Conservation (phyloP, 1,284 basidiomycete species). For the Ganoderma boninense region DNA sequence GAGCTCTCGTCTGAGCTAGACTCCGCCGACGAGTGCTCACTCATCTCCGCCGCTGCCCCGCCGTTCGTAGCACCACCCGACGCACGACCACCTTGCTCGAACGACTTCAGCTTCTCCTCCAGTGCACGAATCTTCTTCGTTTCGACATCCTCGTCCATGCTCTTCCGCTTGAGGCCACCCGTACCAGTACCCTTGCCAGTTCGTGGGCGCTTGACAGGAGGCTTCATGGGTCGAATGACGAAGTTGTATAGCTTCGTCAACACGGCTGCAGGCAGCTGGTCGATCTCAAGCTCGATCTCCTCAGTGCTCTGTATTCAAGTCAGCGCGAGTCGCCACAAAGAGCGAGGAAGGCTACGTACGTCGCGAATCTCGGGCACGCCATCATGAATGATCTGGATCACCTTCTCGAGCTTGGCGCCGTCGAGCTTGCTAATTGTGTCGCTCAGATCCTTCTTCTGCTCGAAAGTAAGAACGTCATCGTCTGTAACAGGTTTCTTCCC, state of each 20-base stretch:
- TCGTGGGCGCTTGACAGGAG: slow-evolving; percentile 68
- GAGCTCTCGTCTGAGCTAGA: slow-evolving; percentile 80
- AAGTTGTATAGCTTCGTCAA: slow-evolving; percentile 94
- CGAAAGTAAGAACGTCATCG: slow-evolving; percentile 82
- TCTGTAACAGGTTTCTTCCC: slow-evolving; percentile 54
- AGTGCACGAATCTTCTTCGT: slow-evolving; percentile 89
- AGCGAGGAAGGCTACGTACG: slow-evolving; percentile 58
- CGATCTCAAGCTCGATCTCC: slow-evolving; percentile 97
- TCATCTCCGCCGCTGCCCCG: slow-evolving; percentile 57
- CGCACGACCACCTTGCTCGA: slow-evolving; percentile 63
- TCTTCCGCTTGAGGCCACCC: slow-evolving; percentile 89
- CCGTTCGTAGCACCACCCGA: slow-evolving; percentile 43
- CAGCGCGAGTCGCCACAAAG: slow-evolving; percentile 2
- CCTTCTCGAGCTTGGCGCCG: slow-evolving; percentile 80
- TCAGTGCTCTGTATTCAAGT: slow-evolving; percentile 76
- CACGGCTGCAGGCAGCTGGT: slow-evolving; percentile 83
- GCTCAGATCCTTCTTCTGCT: slow-evolving; percentile 96
- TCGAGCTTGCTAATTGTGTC: slow-evolving; percentile 89
- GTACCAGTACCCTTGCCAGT: slow-evolving; percentile 83
- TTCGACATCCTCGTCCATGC: slow-evolving; percentile 91
- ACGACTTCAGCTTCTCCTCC: slow-evolving; percentile 82
- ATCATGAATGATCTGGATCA: slow-evolving; percentile 92
- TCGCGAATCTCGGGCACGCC: slow-evolving; percentile 89
- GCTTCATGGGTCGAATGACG: slow-evolving; percentile 80
- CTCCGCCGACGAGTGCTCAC: slow-evolving; percentile 75